Evolutionary conservation across 345 rosid genomes (phyloP).

Genomic region (Viola odorata): DNA sequence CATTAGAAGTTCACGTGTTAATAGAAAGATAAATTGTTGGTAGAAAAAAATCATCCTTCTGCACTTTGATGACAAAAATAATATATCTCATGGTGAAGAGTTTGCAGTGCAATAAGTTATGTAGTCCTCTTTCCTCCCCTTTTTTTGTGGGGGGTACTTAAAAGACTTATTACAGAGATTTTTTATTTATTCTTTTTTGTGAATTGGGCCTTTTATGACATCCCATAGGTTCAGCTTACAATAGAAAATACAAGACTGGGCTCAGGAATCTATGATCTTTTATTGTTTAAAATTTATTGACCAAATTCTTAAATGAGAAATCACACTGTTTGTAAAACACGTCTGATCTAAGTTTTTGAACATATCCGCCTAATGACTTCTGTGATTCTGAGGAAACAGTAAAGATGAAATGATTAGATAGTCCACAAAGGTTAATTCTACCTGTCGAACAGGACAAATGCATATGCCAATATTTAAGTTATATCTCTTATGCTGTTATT

Average conservation of each 20-base stretch:
- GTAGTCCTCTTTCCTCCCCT: too few species aligned
- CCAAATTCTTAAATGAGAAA: too few species aligned
- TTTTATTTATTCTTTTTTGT: too few species aligned
- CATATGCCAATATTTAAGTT: too few species aligned
- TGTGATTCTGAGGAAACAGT: neutral
- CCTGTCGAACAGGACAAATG: neutral
- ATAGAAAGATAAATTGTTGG: too few species aligned
- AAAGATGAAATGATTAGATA: neutral
- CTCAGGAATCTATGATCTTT: neutral
- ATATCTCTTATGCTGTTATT: constrained; percentile 1
- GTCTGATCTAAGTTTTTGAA: too few species aligned
- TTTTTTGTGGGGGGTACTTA: too few species aligned
- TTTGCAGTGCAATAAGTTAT: too few species aligned
- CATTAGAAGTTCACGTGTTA: neutral
- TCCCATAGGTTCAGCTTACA: neutral
- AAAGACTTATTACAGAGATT: too few species aligned
- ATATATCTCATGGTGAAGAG: neutral
- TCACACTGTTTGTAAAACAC: too few species aligned
- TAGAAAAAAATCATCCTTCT: neutral
- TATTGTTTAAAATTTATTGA: neutral
- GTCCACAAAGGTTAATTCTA: neutral
- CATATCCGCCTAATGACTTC: neutral
- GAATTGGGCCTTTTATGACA: constrained; percentile 5
- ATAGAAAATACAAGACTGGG: neutral
- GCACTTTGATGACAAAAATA: neutral